A percentile compares a stretch with the other conserved stretches of the same genome.
phyloP scores from a whole-genome alignment of 1,284 basidiomycete genomes.

The Quambalaria eucalypti region DNA sequence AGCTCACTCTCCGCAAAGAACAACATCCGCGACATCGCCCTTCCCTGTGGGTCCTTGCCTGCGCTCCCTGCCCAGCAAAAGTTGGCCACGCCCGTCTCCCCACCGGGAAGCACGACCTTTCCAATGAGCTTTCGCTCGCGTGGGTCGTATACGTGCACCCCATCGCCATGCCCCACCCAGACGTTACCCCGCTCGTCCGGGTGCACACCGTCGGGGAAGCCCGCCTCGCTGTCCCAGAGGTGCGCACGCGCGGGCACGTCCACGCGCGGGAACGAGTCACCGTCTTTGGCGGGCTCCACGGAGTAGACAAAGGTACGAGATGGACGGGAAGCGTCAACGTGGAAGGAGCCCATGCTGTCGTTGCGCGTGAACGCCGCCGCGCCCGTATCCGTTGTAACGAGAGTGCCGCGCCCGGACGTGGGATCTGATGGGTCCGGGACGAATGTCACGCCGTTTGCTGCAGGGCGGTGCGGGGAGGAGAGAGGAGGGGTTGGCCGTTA shows the following conservation, averaged over 20 bases:
- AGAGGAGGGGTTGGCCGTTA: too few relatives aligned
- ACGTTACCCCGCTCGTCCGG: slow-evolving; percentile 18
- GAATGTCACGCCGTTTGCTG: slow-evolving; percentile 25
- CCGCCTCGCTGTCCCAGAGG: slow-evolving; percentile 14
- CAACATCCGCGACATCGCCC: slow-evolving; percentile 7
- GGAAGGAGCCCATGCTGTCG: not conserved
- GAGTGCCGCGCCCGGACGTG: slow-evolving; percentile 10
- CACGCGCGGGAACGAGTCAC: slow-evolving; percentile 14
- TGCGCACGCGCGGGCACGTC: slow-evolving; percentile 8
- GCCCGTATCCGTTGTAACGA: slow-evolving; percentile 20
- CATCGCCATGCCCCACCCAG: slow-evolving; percentile 23
- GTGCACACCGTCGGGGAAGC: slow-evolving; percentile 22
- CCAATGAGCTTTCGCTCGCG: slow-evolving; percentile 10
- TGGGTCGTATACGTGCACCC: slow-evolving; percentile 22
- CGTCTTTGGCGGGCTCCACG: not conserved
- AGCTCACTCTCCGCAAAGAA: slow-evolving; percentile 26
- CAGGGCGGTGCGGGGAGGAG: not conserved
- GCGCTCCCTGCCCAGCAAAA: slow-evolving; percentile 25
- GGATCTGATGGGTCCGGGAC: slow-evolving; percentile 12
- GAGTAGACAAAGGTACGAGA: not conserved
- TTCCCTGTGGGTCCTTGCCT: not conserved
- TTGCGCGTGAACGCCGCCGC: not conserved
- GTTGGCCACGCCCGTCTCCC: slow-evolving; percentile 22
- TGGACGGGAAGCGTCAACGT: not conserved
- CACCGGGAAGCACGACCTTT: slow-evolving; percentile 12